phyloP scores from a whole-genome alignment of 148 eudicot genomes.

The Selenicereus undatus region DNA sequence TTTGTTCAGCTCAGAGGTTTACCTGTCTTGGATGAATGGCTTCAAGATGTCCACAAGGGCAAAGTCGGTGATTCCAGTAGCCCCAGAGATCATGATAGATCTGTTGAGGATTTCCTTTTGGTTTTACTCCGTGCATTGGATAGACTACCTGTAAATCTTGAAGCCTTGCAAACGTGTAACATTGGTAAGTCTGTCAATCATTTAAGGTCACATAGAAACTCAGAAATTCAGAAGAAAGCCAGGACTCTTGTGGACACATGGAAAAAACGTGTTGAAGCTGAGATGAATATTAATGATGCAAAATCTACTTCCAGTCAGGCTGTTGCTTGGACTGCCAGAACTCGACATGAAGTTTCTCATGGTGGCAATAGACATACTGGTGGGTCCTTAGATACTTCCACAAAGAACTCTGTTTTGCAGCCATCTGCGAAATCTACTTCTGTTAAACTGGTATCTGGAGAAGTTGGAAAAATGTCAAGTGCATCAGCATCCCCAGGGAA shows the following conservation, averaged over 20 bases:
- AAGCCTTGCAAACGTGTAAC: slow-evolving; percentile 68
- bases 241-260: slow-evolving; percentile 83
- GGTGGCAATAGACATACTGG: slow-evolving; percentile 33
- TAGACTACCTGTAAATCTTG: slow-evolving; percentile 84
- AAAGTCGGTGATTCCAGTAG: slow-evolving; percentile 52
- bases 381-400: slow-evolving; percentile 45
- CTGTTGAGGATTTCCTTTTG: slow-evolving; percentile 78
- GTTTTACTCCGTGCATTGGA: slow-evolving; percentile 82
- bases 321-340: slow-evolving; percentile 53
- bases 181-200: slow-evolving; percentile 88
- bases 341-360: slow-evolving; percentile 55
- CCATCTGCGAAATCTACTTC: slow-evolving; percentile 43
- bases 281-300: slow-evolving; percentile 68
- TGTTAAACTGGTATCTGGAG: slow-evolving; percentile 44
- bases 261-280: slow-evolving; percentile 95
- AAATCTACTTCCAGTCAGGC: slow-evolving; percentile 51
- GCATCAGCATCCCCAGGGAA: slow-evolving; percentile 33
- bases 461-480: slow-evolving; percentile 37
- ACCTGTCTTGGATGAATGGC: slow-evolving; percentile 79
- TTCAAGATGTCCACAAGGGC: slow-evolving; percentile 79
- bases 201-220: slow-evolving; percentile 61
- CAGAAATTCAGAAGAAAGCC: slow-evolving; percentile 90
- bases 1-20: slow-evolving; percentile 82
- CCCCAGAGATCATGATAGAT: slow-evolving; percentile 61
- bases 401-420: slow-evolving; percentile 36